These are phyloP conservation scores for Ichthyophonus hoferi DNA, from an alignment of 208 protist species.

Conservation along the genomic window DNA sequence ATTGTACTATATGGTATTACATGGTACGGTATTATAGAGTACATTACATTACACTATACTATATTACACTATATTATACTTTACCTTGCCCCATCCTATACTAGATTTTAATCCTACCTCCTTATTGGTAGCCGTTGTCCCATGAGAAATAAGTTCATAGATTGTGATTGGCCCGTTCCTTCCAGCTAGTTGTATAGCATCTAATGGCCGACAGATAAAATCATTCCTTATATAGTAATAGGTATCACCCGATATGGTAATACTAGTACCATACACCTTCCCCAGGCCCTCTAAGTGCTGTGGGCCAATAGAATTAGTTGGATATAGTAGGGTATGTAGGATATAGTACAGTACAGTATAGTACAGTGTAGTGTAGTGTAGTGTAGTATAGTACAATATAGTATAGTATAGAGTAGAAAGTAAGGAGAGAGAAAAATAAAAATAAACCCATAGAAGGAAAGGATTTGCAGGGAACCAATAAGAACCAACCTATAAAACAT, in stretches of 20 bases:
- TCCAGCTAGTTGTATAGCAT: slow-evolving; percentile 13
- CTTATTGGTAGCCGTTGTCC: neutral
- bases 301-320: neutral
- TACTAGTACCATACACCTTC: slow-evolving; percentile 36
- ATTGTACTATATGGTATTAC: neutral
- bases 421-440: too few species aligned
- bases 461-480: neutral
- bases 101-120: too few species aligned
- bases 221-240: neutral
- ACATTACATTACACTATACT: neutral
- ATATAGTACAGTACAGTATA: neutral
- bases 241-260: slow-evolving; percentile 28
- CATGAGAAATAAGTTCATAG: slow-evolving; percentile 35
- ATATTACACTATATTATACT: too few species aligned
- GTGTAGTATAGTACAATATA: neutral
- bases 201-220: slow-evolving; percentile 36
- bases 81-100: too few species aligned
- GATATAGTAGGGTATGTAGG: neutral
- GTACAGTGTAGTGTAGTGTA: neutral
- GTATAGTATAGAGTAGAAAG: too few species aligned
- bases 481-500: neutral
- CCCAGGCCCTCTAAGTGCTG: slow-evolving; percentile 28
- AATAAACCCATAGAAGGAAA: too few species aligned
- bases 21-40: too few species aligned
- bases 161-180: neutral